These are phyloP conservation scores for Pseudocercospora macadamiae DNA, from an alignment of 2,329 filamentous ascomycete genomes.

Conservation along the genomic window DNA sequence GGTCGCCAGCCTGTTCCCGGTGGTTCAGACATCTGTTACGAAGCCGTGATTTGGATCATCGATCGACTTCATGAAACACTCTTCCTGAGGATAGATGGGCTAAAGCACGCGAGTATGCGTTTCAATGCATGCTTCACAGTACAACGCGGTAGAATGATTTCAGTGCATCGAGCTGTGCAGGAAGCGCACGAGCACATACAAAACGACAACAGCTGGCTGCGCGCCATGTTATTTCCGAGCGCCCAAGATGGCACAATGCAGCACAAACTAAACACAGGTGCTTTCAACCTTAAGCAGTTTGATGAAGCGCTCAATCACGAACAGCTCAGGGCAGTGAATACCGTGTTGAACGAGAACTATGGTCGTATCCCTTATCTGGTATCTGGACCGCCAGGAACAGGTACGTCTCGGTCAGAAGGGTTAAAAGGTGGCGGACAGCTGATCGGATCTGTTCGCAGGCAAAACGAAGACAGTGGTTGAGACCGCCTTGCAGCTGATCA, in stretches of 20 bases:
- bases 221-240: conserved; percentile 50
- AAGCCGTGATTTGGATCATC: conserved; percentile 30
- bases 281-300: conserved; percentile 41
- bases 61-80: conserved; percentile 29
- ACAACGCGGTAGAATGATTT: conserved; percentile 21
- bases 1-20: conserved; percentile 2
- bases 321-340: conserved; percentile 51
- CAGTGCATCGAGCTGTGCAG: conserved; percentile 17
- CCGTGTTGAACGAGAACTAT: conserved; percentile 45
- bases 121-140: conserved; percentile 30
- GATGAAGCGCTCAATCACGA: conserved; percentile 52
- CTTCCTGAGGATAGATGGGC: conserved; percentile 22
- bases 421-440: neutral
- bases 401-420: neutral
- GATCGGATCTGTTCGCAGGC: conserved; percentile 22
- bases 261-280: conserved; percentile 41
- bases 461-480: conserved; percentile 57
- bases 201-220: conserved; percentile 34
- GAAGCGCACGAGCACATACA: conserved; percentile 13
- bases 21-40: conserved; percentile 19
- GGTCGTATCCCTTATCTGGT: conserved; percentile 53
- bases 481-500: conserved; percentile 39
- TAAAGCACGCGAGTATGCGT: conserved; percentile 17
- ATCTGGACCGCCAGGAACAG: conserved; percentile 55
- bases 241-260: conserved; percentile 44